Evolutionary conservation across 352 stramenopile genomes (phyloP), one percentile per base, ranked within the genome.

Genomic region (Elongisporangium undulatum): DNA sequence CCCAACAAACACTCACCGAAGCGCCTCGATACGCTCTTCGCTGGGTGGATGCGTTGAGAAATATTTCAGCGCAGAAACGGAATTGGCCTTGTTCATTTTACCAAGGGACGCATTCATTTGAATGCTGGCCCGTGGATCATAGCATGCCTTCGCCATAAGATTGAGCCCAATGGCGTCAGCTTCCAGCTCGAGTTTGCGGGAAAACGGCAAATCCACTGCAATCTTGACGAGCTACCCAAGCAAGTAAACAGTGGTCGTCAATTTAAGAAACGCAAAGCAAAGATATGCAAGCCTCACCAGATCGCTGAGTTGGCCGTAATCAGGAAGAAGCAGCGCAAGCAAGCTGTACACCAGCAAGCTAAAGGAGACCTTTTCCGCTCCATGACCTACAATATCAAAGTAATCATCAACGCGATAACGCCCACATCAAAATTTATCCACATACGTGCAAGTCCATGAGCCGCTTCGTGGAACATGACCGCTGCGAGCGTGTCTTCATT

Each of bases 41-140:
- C 79, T 89, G 4, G 82, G 82, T 4, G 82, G 82, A 34, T 91
- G 79, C 10, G 82, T 91, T 49, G 82, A 91, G 26, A 91, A 87
- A 54, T 91, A 91, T 57, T 89, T 91, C 63, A 79, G 58, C 19
- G 79, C 54, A 3, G 64, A 61, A n/a, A 9, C 56, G 16, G 34
- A 21, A 41, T 50, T 59, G 19, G 63, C 53, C 23, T 71, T 67
- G 20, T 73, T 48, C 3, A 83, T 57, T 20, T 69, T 56, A 19
- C 69, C 63, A 23, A 80, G 49, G 21, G 64, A 63, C n/a, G 71
- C 66, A 52, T 79, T 78, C 68, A 87, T 83, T 62, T 82, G 62
- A 45, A 82, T 71, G 23, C 77, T 87, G 16, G 74, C 77, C 10
- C 72, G 74, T 56, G 77, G 77, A 53, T 82, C 72, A 39, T 82